Conservation (phyloP, 805 yeast species). For the Cyberlindnera meyerae region DNA sequence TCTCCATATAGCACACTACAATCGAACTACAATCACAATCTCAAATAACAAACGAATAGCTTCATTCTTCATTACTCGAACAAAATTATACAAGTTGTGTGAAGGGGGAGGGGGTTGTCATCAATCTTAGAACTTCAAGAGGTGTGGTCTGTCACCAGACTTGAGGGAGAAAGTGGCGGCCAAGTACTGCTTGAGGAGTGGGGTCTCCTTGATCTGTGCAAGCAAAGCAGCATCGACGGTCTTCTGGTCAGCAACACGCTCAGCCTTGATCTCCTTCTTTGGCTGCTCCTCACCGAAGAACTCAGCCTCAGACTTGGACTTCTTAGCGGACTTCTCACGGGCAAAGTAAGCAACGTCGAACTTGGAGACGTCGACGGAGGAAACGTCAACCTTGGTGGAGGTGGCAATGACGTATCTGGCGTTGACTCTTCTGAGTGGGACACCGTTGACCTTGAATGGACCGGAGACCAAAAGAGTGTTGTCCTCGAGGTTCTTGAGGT, state of each 20-base stretch:
- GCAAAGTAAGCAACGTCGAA: conserved; percentile 94
- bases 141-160: conserved; percentile 98
- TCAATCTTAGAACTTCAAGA: conserved; percentile 80
- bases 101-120: conserved; percentile 5
- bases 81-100: conserved; percentile 19
- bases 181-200: conserved; percentile 94
- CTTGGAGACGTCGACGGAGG: conserved; percentile 79
- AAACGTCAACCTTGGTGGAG: conserved; percentile 83
- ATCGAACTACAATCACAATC: too few relatives aligned
- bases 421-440: conserved; percentile 98
- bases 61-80: conserved; percentile 22
- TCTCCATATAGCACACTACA: neutral
- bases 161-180: conserved; percentile 93
- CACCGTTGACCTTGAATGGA: conserved; percentile 99
- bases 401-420: conserved; percentile 99
- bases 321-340: conserved; percentile 82
- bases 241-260: conserved; percentile 97
- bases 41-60: conserved; percentile 21
- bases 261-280: conserved; percentile 86
- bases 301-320: conserved; percentile 85
- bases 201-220: conserved; percentile 94
- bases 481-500: conserved; percentile 95
- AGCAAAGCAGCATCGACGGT: conserved; percentile 86
- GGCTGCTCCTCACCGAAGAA: conserved; percentile 74
- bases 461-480: conserved; percentile 96